Percentiles rank a stretch among this genome's conserved stretches.
phyloP scores from a whole-genome alignment of 176 grass and related monocot species.

The Oryza glaberrima region DNA sequence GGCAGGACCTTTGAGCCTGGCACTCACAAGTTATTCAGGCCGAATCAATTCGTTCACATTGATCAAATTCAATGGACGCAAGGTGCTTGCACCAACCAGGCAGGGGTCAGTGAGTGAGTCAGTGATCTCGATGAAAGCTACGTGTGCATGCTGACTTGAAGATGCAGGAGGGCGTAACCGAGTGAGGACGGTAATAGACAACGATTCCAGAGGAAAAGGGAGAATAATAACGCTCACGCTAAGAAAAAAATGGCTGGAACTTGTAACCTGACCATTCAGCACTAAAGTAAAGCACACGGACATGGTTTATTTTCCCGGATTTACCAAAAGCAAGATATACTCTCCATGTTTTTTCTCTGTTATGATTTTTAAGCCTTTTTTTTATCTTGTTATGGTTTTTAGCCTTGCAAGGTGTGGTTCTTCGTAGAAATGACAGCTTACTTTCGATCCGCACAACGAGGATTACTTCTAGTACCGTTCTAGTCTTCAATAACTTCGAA shows the following conservation, averaged over 20 bases:
- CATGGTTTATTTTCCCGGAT: background rate
- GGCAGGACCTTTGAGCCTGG: background rate
- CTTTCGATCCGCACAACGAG: no score
- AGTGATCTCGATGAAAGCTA: constrained; percentile 42
- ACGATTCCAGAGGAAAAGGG: background rate
- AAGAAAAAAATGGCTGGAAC: background rate
- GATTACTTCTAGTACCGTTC: no score
- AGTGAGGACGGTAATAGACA: constrained; percentile 4
- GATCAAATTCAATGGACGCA: constrained; percentile 15
- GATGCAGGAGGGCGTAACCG: constrained; percentile 28
- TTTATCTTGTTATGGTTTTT: no score
- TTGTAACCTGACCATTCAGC: background rate
- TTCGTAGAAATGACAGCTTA: no score
- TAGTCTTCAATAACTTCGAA: no score
- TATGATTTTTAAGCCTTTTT: background rate
- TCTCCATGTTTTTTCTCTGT: background rate
- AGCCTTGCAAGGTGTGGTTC: no score
- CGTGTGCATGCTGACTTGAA: background rate
- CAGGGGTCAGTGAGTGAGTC: background rate
- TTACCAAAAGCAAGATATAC: background rate
- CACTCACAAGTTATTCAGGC: background rate
- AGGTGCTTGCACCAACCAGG: background rate
- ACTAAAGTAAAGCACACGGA: background rate
- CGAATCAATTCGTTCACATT: constrained; percentile 45
- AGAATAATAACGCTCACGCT: background rate